phyloP scores from a whole-genome alignment of 768 basidiomycete species.

The Leccinum imitatum region DNA sequence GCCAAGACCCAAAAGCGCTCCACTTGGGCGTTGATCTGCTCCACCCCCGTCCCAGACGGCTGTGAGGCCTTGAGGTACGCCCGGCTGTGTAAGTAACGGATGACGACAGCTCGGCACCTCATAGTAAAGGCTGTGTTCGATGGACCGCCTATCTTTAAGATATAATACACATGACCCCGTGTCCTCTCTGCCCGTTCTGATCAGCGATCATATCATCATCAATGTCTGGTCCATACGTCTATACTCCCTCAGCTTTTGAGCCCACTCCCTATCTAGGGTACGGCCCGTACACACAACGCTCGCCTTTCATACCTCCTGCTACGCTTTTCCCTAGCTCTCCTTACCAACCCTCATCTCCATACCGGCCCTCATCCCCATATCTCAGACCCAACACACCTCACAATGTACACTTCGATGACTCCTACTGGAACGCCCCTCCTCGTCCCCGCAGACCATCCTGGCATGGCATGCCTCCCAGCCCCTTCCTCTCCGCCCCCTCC shows the following conservation, averaged over 20 bases:
- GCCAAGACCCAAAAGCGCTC: neutral
- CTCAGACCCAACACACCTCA: constrained; percentile 32
- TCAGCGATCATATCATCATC: constrained; percentile 16
- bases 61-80: constrained; percentile 13
- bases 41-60: constrained; percentile 8
- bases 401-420: constrained; percentile 20
- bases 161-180: constrained; percentile 11
- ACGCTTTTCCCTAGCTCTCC: constrained; percentile 41
- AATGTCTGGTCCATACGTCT: constrained; percentile 44
- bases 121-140: constrained; percentile 14
- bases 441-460: constrained; percentile 45
- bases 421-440: constrained; percentile 26
- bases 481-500: constrained; percentile 21
- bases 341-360: constrained; percentile 28
- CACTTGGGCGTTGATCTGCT: constrained; percentile 4
- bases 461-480: constrained; percentile 33
- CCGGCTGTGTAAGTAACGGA: constrained; percentile 3
- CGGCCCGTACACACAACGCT: constrained; percentile 34
- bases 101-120: neutral
- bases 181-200: neutral
- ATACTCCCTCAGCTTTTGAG: constrained; percentile 37
- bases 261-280: constrained; percentile 36
- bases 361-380: constrained; percentile 29
- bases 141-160: constrained; percentile 12
- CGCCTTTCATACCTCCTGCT: constrained; percentile 45